Evolutionary conservation across 179 eudicot genomes (phyloP), one percentile per base, ranked within the genome.

Genomic region (Spinacia oleracea): DNA sequence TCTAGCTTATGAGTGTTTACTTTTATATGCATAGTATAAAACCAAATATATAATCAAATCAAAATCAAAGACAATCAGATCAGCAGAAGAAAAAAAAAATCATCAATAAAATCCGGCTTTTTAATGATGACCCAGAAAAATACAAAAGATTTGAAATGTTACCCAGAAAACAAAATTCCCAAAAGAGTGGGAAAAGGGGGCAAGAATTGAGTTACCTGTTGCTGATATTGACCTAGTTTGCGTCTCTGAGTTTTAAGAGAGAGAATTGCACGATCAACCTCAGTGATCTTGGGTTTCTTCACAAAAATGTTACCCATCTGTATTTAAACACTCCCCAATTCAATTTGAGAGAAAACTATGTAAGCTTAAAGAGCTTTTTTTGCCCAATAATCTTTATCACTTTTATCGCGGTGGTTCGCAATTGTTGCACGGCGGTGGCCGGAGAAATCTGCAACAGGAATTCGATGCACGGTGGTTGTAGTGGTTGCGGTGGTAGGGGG

Each of bases 211-310:
- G 59, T 21, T 80, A 93, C 99, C 99, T 91, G 89, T 31, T 90
- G 92, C 81, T 93, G 99, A 75, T 96, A 96, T 77, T 96, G 96
- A 48, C 91, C 98, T 76, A 96, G 97, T 79, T 93, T 96, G 40
- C 99, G 98, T 75, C 99, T 87, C 73, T 96, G 99, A 60, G 99
- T 96, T 76, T 96, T 96, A 67, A 96, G 97, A 81, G 97, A 88
- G 58, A 96, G 96, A 77, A 96, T 93, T 20, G 99, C 99, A 66
- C 86, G 92, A 84, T 96, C 99, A 3, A 96, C 98, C 23, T 96
- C 98, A 32, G 99, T 96, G 59, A 96, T 89, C 86, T 93, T 96
- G 55, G 99, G 99, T 77, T 93, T 96, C 84, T 90, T 96, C 84
- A 89, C 98, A 65, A 96, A 96, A 42, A 96, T 76, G 77, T 93